phyloP scores from a whole-genome alignment of 257 asterid species.

The Avicennia marina region DNA sequence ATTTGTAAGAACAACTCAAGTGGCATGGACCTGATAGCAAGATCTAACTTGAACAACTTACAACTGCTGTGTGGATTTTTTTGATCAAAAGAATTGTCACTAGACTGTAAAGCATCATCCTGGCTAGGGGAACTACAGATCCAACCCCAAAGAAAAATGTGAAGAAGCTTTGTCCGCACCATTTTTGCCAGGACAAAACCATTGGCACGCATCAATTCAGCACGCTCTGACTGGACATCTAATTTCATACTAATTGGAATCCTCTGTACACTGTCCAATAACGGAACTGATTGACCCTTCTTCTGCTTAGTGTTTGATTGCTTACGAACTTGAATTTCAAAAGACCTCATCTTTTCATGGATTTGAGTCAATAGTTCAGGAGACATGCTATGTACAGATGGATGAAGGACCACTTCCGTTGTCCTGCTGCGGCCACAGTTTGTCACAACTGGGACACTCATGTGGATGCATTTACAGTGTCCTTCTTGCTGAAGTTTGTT shows the following conservation, averaged over 20 bases:
- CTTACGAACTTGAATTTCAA: conserved; percentile 57
- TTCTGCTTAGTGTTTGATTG: conserved; percentile 42
- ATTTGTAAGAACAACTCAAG: conserved; percentile 82
- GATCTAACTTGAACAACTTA: conserved; percentile 57
- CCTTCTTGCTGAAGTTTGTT: conserved; percentile 85
- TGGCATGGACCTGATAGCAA: conserved; percentile 72
- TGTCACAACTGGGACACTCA: conserved; percentile 70
- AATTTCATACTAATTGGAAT: conserved; percentile 36
- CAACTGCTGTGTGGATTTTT: conserved; percentile 76
- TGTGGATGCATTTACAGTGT: conserved; percentile 63
- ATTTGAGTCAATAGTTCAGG: conserved; percentile 62
- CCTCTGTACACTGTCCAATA: conserved; percentile 65
- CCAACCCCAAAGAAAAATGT: conserved; percentile 72
- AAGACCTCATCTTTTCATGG: conserved; percentile 72
- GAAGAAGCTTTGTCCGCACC: conserved; percentile 86
- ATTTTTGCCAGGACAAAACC: conserved; percentile 79
- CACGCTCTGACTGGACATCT: conserved; percentile 46
- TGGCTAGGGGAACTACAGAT: conserved; percentile 46
- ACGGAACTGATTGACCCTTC: conserved; percentile 46
- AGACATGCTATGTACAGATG: conserved; percentile 48
- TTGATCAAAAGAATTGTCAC: conserved; percentile 39
- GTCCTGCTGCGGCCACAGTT: conserved; percentile 68
- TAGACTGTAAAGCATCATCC: conserved; percentile 48
- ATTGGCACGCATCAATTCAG: conserved; percentile 66
- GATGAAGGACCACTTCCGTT: conserved; percentile 77